Evolutionary conservation across 139 green algal species (phyloP), one percentile per base, ranked within the genome.

Genomic region (Ettlia oleoabundans): DNA sequence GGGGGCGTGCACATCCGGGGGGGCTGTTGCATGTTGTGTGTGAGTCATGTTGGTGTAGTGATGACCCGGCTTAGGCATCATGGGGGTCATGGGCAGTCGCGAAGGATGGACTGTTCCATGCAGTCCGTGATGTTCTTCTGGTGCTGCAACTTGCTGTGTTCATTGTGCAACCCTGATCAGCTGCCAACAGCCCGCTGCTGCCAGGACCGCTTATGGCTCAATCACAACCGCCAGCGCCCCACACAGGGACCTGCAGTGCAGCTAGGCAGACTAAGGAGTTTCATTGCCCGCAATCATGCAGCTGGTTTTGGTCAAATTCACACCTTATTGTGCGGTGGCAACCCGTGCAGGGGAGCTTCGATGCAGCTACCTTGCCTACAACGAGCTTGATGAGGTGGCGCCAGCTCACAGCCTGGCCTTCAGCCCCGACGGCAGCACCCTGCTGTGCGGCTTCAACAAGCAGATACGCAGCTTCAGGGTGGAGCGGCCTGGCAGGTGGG

Each of bases 351-450:
- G 94, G 8, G 26, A 75, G 28, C 69, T 96, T 22, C 85, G 94
- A 10, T 86, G 84, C 82, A 89, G 86, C 0, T 98, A 98, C 88
- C 76, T 93, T 1, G 92, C 89, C 0, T 98, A 96, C 72, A 92
- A 98, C 84, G 84, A 92, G 22, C 84, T 88, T n/a, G 95, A 98
- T 74, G 96, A 98, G 69, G 86, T 97, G 4, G 93, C 88, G 35
- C 83, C 95, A 0, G 94, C 94, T 2, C 89, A 88, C 83, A 91
- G 80, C 32, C 15, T 98, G 18, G 90, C 88, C 1, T 98, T 98
- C 85, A 87, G 37, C 43, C 66, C 76, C 1, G 86, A 69, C 0
- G 73, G 73, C 35, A 26, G n/a, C 28, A 78, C 82, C 35, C 74
- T 98, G 19, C 86, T 88, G 3, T 87, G 67, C 7, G 94, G 94